Percentiles rank a stretch among this genome's conserved stretches.
Conservation (phyloP, 2,329 filamentous ascomycete genomes). For the Corniculantispora saksenae region DNA sequence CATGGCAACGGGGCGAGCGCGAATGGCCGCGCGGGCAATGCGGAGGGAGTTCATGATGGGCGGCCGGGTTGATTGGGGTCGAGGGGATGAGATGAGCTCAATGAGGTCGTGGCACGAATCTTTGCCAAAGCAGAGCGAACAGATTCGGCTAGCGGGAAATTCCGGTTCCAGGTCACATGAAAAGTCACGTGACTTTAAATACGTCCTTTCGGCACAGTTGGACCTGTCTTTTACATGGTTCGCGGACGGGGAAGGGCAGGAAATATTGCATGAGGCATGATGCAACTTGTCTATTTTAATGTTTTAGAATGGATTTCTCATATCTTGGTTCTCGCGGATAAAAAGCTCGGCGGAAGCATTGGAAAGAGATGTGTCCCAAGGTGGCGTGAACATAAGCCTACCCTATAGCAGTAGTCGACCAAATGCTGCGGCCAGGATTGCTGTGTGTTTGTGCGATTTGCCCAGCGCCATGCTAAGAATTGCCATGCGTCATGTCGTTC, state of each 20-base stretch:
- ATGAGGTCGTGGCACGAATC: conserved; percentile 50
- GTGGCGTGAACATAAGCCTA: too few species aligned
- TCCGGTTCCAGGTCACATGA: conserved; percentile 39
- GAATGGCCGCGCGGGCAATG: conserved; percentile 85
- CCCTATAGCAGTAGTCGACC: too few species aligned
- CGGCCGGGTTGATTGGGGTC: conserved; percentile 44
- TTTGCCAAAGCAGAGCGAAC: conserved; percentile 43
- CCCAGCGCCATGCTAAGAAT: too few species aligned
- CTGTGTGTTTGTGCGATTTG: neutral
- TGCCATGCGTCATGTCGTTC: neutral
- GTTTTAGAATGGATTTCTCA: too few species aligned
- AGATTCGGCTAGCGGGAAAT: conserved; percentile 42
- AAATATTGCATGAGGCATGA: too few species aligned
- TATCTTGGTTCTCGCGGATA: too few species aligned
- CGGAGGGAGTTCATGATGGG: conserved; percentile 90
- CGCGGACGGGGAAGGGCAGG: too few species aligned
- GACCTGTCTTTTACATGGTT: neutral
- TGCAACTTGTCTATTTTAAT: too few species aligned
- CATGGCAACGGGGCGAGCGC: conserved; percentile 77
- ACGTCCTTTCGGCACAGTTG: neutral
- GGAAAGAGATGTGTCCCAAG: too few species aligned
- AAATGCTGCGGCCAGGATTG: too few species aligned
- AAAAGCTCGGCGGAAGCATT: too few species aligned
- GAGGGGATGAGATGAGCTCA: conserved; percentile 47
- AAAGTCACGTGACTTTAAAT: conserved; percentile 31